Base-by-base conservation (phyloP, 2,329 filamentous ascomycete genomes). In the Phyllosticta citriasiana region DNA sequence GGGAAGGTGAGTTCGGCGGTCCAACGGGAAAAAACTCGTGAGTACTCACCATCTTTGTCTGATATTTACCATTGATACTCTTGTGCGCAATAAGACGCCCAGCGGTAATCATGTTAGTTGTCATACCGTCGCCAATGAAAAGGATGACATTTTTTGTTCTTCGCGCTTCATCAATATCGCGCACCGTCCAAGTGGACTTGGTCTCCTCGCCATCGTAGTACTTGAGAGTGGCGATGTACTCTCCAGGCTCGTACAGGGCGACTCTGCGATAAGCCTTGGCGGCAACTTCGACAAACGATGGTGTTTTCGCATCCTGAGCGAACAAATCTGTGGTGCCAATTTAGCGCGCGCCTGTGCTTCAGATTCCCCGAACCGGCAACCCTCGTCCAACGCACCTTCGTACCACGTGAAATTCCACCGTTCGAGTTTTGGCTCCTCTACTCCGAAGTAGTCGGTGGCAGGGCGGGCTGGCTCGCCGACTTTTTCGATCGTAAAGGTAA, bases 331-430 rank as follows among this genome's bases (percentile, higher is more conserved):
- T 19, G 25, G 35, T 19, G 25, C 24, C 24, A 24, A 7, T 6
- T 60, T 16, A 60, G 53, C 16, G 47, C 16, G 47, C 14, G 8
- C 40, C 14, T 7, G 40, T 47, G 40, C 40, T n/a, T 33, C 25
- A 55, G 25, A n/a, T 24, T 47, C n/a, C 57, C 16, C 12, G 35
- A 19, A 14, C 16, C 47, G 56, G 7, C 35, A 64, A 24, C 22
- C 22, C 52, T 14, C 16, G 47, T 16, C 47, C 35, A 6, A 50
- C 73, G 62, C 69, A 80, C 78, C 88, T 77, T 93, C 90, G 69
- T 83, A 93, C 88, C 88, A 94, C n/a, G 80, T 81, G 71, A 94
- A 94, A 66, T 85, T 82, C 90, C 90, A 95, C 65, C 80, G 86
- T 79, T 95, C 90, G 16, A 94, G 76, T 71, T 84, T 75, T 22